Evolutionary conservation across 768 basidiomycete species (phyloP), one percentile per base, ranked within the genome.

Genomic region (Kondoa subrosea): DNA sequence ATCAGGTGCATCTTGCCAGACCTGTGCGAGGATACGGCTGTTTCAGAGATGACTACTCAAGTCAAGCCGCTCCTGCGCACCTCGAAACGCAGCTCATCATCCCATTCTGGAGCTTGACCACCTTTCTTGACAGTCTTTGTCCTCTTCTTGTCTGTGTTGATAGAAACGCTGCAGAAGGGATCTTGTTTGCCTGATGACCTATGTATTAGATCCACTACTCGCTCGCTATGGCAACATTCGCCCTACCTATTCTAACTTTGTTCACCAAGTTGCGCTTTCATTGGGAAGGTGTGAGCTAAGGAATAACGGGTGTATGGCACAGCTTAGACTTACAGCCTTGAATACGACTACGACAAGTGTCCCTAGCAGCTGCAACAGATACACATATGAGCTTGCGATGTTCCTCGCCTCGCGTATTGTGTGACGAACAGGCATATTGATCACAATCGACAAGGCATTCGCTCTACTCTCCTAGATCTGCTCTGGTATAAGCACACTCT

Each of bases 61-160:
- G 40, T 50, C 12, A 50, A n/a, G n/a, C 40, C 21, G 40, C 21
- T 21, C 40, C 12, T 50, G 21, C 8, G 40, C 40, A 50, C 40
- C 3, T 85, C 82, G 76, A 91, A 97, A 57, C 89, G 83, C 65
- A 92, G 76, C 76, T 95, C 91, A 34, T 84, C 84, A 75, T 95
- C 91, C 90, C 91, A 96, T 68, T 85, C 83, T 1, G 92, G 92
- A 77, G 89, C 87, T 75, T 96, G 92, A 0, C 92, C 92, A 1
- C 91, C 91, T 75, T 86, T 89, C 71, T 84, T 80, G 73, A 89
- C 87, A 68, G 85, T 81, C 65, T 82, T 80, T 0, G 89, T 91
- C 67, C 82, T 82, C 74, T 87, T 84, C 64, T 82, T 84, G 21
- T 79, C 79, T 50, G 84, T 84, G 76, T 80, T 87, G 65, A 91